phyloP scores from a whole-genome alignment of 805 yeast genomes.

The Myxozyma mucilagina region DNA sequence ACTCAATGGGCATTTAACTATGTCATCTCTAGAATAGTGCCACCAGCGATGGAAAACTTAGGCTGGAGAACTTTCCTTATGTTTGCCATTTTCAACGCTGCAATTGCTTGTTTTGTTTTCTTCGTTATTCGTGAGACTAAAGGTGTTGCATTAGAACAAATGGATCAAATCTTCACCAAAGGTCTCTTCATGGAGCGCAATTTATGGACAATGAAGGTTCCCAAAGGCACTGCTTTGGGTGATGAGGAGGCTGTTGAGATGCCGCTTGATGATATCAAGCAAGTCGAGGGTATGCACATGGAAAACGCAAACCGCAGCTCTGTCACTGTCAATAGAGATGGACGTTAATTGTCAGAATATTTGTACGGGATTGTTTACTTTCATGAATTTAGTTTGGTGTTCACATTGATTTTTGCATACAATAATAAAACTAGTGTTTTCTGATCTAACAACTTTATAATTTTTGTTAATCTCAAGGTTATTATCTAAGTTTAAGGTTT shows the following conservation, averaged over 20 bases:
- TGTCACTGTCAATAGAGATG: too few relatives aligned
- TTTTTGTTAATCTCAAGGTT: neutral
- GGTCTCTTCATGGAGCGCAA: constrained; percentile 23
- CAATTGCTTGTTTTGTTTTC: constrained; percentile 50
- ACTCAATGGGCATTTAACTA: constrained; percentile 32
- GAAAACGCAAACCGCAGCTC: neutral
- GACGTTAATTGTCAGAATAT: neutral
- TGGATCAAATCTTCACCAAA: constrained; percentile 61
- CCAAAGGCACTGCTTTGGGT: neutral
- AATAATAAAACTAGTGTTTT: neutral
- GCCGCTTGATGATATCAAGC: neutral
- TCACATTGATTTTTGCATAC: neutral
- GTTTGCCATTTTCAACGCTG: constrained; percentile 27
- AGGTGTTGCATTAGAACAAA: constrained; percentile 70
- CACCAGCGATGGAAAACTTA: constrained; percentile 20
- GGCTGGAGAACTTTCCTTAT: constrained; percentile 32
- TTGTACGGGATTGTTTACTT: neutral
- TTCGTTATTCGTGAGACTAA: constrained; percentile 64
- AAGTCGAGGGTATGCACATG: neutral
- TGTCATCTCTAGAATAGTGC: constrained; percentile 21
- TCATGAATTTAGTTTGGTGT: neutral
- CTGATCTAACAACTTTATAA: neutral
- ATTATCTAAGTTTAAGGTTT: too few relatives aligned
- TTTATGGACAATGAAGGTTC: constrained; percentile 19
- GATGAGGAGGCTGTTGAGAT: neutral